Conservation (phyloP, 225 moss, liverwort and hornwort species). For the Anthoceros angustus region DNA sequence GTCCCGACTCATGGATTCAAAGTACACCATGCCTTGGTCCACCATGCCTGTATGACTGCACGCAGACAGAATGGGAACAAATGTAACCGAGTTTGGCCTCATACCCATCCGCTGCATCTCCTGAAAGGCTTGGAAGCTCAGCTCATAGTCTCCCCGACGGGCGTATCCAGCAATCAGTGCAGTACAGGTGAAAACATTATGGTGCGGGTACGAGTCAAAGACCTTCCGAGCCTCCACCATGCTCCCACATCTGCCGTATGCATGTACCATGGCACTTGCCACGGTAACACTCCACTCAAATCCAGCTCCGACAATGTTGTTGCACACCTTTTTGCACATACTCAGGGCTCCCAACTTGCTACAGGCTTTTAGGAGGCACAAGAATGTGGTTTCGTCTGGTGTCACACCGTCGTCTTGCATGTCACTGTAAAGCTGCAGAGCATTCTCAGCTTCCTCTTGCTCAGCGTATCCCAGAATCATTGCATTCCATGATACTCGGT, state of each 20-base stretch:
- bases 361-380: not conserved
- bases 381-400: not conserved
- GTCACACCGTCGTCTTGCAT: not conserved
- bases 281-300: not conserved
- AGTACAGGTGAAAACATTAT: not conserved
- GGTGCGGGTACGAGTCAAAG: not conserved
- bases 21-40: not conserved
- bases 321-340: not conserved
- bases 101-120: not conserved
- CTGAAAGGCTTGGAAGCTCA: not conserved
- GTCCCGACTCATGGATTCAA: not conserved
- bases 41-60: not conserved
- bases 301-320: not conserved
- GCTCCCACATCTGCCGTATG: not conserved
- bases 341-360: not conserved
- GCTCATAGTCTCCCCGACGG: not conserved
- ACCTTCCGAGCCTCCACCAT: not conserved
- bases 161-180: not conserved
- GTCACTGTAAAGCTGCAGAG: not conserved
- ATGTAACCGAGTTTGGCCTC: not conserved
- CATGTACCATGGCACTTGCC: not conserved
- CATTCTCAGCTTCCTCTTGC: not conserved
- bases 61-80: not conserved
- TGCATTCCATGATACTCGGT: not conserved
- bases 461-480: not conserved